A percentile compares a stretch with the other conserved stretches of the same genome.
Conservation (phyloP, 2,329 filamentous ascomycete species). For the Neonectria hederae region DNA sequence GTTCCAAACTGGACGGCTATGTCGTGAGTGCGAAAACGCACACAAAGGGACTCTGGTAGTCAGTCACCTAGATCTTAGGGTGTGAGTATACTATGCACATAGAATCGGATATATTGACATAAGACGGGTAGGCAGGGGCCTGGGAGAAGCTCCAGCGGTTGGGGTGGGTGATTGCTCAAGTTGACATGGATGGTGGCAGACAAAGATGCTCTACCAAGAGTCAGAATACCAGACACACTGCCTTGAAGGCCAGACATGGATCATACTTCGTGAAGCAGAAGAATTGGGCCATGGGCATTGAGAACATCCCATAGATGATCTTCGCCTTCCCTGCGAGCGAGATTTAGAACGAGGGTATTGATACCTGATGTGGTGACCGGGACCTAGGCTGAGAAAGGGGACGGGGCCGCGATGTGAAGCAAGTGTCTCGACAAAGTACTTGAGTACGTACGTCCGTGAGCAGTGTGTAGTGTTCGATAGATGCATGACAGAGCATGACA, state of each 20-base stretch:
- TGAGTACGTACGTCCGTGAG: neutral
- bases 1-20: constrained; percentile 25
- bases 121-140: constrained; percentile 28
- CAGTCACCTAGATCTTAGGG: constrained; percentile 29
- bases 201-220: constrained; percentile 6
- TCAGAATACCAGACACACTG: neutral
- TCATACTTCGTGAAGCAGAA: constrained; percentile 18
- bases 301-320: constrained; percentile 39
- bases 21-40: constrained; percentile 23
- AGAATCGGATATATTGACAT: constrained; percentile 23
- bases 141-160: constrained; percentile 7
- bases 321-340: constrained; percentile 36
- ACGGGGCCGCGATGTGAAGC: constrained; percentile 28
- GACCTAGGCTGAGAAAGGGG: constrained; percentile 19
- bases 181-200: constrained; percentile 31
- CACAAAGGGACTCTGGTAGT: constrained; percentile 24
- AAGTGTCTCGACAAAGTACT: constrained; percentile 14
- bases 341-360: constrained; percentile 27
- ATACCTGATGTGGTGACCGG: constrained; percentile 22
- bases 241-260: constrained; percentile 3
- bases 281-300: constrained; percentile 22
- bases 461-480: constrained; percentile 16
- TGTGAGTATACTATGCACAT: constrained; percentile 18
- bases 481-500: neutral
- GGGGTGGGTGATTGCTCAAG: constrained; percentile 28